Base-by-base conservation (phyloP, 805 yeast genomes). In the Spathaspora boniae region DNA sequence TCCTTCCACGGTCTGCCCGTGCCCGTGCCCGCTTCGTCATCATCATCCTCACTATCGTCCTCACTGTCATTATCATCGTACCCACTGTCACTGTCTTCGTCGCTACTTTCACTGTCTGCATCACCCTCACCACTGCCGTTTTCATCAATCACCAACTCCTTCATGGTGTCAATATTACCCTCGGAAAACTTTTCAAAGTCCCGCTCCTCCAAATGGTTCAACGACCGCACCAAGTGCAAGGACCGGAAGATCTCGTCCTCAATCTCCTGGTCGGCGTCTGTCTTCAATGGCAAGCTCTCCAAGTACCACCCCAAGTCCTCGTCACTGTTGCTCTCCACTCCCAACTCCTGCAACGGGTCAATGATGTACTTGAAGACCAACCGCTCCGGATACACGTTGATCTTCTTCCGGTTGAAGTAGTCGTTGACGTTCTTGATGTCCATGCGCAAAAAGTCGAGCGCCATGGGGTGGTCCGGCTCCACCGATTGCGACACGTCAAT, bases 401-500 rank as follows among this genome's bases (percentile, higher is more conserved):
- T 86, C 56, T 82, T 79, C 49, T 73, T 74, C 42, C 80, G 71
- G 40, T 72, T 70, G 51, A 93, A 93, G 57, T 82, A 93, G 49
- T 86, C 93, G 53, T 91, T 93, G 16, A 91, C 86, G 53, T 93
- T 93, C 58, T 91, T 93, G 53, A 93, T 89, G 62, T 93, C 99
- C 98, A 93, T 93, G 54, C 99, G 71, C 41, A 93, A 63, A 56
- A 93, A 93, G 57, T 93, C 98, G 45, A 93, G 69, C 28, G 95
- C 84, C 87, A 87, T 87, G 8, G 96, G 98, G 60, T 93, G 99
- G 49, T 88, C 96, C 7, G 96, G 97, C 58, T 93, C 98, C 16
- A 93, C 98, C 25, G 94, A 81, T 58, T 93, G 99, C 1, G 98
- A 89, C 8, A 93, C 99, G 63, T 93, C 99, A 47, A 93, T 86